Evolutionary conservation across 2,329 filamentous ascomycete genomes (phyloP).

Genomic region (Scedosporium aurantiacum): DNA sequence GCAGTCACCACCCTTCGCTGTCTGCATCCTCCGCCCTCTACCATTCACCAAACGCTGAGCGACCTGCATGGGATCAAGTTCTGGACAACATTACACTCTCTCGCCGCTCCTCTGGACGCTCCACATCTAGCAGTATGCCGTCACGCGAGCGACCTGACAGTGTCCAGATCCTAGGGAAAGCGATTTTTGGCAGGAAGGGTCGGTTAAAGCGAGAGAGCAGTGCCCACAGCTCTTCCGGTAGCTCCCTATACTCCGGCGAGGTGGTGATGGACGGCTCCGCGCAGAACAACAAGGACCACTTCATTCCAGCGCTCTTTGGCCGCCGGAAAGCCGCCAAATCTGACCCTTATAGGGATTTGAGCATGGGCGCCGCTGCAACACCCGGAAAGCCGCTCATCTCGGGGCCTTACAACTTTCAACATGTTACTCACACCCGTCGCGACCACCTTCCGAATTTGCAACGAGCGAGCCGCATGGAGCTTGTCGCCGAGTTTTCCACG

Average conservation of each 20-base stretch:
- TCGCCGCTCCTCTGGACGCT: conserved; percentile 45
- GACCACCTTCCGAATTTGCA: conserved; percentile 33
- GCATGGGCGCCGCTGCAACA: neutral
- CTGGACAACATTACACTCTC: conserved; percentile 38
- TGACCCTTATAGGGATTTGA: conserved; percentile 4
- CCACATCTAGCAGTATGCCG: conserved; percentile 39
- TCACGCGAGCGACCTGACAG: conserved; percentile 47
- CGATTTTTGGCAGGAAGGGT: conserved; percentile 44
- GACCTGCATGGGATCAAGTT: conserved; percentile 36
- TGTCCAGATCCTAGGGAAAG: conserved; percentile 47
- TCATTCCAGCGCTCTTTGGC: conserved; percentile 39
- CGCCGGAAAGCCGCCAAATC: conserved; percentile 31
- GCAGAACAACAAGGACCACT: conserved; percentile 28
- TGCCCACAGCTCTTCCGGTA: conserved; percentile 32
- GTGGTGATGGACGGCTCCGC: conserved; percentile 20
- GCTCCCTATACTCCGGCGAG: conserved; percentile 38
- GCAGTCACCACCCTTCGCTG: conserved; percentile 13
- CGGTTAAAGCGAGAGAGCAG: conserved; percentile 39
- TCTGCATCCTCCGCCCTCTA: conserved; percentile 9
- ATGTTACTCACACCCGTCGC: conserved; percentile 47
- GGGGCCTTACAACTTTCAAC: conserved; percentile 55
- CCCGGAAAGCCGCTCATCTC: conserved; percentile 33
- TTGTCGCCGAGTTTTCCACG: conserved; percentile 32
- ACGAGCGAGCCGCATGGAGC: conserved; percentile 26
- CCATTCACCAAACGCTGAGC: conserved; percentile 27